Evolutionary conservation across 768 basidiomycete species (phyloP), one percentile per base, ranked within the genome.

Genomic region (Boletus eberwhitei): DNA sequence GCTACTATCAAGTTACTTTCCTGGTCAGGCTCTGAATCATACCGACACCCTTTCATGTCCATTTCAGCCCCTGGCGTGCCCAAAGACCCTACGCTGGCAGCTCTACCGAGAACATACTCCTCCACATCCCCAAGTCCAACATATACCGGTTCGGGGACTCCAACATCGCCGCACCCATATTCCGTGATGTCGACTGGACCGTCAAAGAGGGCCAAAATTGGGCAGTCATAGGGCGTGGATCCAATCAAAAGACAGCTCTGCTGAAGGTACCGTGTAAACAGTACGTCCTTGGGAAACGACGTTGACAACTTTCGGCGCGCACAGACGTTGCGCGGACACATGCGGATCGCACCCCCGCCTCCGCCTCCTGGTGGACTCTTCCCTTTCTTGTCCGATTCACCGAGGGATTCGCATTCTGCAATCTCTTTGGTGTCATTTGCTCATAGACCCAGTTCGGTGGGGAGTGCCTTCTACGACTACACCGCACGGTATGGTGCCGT

Each of bases 401-500:
- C 65, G 19, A 61, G 64, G 16, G 80, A 89, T 59, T 76, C 85
- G 0, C 79, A 79, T 56, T 64, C 75, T 8, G 70, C 70, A 32
- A 65, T 90, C 34, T 73, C 77, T 16, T 67, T 84, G 34, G 87
- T 91, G 9, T 84, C 86, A 1, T 90, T 90, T 58, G 78, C 84
- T 0, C 84, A 88, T 56, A 78, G 84, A 17, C 74, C 79, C 2
- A 75, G 78, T 19, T 75, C 75, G 1, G 73, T 77, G 0, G 82
- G 82, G 0, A 85, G 87, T 8, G 89, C 81, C 12, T 98, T 98
- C 73, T 88, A 89, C 56, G 95, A 98, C 72, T 97, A 88, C 64
- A 89, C 93, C 0, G 93, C 94, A 3, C 84, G 94, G 3, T 98
- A 98, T 66, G 93, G 91, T 21, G 88, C 90, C 0, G 81, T 93